phyloP scores from a whole-genome alignment of 345 rosid genomes.

The Lepidium sativum region DNA sequence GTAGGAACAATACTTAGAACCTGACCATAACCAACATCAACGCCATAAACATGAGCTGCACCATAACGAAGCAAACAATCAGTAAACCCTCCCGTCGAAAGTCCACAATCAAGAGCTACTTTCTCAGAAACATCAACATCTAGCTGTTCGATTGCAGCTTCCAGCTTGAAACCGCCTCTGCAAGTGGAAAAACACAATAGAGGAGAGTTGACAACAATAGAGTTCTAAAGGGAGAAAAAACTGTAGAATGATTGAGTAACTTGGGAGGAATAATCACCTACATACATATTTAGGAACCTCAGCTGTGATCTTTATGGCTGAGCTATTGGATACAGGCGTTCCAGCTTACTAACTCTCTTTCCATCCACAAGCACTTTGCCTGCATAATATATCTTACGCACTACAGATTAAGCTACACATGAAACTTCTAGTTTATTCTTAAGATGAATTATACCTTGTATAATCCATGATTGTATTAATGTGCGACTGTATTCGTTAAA shows the following conservation, averaged over 20 bases:
- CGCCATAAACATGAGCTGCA: constrained; percentile 89
- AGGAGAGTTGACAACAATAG: constrained; percentile 4
- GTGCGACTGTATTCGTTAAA: constrained; percentile 82
- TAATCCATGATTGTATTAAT: constrained; percentile 76
- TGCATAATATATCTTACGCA: constrained; percentile 11
- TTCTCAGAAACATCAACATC: constrained; percentile 76
- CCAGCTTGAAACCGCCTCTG: constrained; percentile 91
- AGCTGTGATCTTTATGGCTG: constrained; percentile 64
- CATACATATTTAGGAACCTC: constrained; percentile 96
- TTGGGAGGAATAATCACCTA: constrained; percentile 69
- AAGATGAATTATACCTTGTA: constrained; percentile 51
- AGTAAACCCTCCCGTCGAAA: constrained; percentile 93
- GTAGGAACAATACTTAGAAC: constrained; percentile 28
- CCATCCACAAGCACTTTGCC: constrained; percentile 94
- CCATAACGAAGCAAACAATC: constrained; percentile 93
- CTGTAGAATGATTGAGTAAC: constrained; percentile 4
- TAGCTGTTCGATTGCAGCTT: constrained; percentile 88
- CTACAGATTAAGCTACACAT: not conserved
- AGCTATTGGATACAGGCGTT: constrained; percentile 58
- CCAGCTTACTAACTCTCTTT: constrained; percentile 77
- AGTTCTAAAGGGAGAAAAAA: not conserved
- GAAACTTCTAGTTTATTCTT: not conserved
- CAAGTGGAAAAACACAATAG: constrained; percentile 1
- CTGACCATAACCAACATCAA: constrained; percentile 97
- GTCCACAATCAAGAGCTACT: constrained; percentile 91